Evolutionary conservation across 2,329 filamentous ascomycete genomes (phyloP).

Genomic region (Tolypocladium inflatum): DNA sequence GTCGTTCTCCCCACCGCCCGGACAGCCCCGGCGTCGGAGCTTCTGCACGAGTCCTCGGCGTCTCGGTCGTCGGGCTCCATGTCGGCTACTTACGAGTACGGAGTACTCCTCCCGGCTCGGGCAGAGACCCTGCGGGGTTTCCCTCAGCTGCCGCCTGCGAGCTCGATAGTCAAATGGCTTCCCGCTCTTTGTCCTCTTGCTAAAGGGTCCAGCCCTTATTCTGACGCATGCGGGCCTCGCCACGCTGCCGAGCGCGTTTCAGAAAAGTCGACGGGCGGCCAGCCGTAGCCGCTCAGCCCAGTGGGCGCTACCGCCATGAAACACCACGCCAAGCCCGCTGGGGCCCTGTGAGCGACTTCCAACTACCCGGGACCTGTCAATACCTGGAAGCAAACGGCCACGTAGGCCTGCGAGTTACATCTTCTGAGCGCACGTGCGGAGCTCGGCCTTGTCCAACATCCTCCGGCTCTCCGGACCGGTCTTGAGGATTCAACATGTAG

Average conservation of each 20-base stretch:
- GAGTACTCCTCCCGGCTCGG: neutral
- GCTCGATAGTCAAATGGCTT: neutral
- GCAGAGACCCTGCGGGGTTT: neutral
- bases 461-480: neutral
- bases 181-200: neutral
- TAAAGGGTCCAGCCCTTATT: neutral
- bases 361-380: neutral
- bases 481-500: neutral
- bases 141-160: neutral
- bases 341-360: neutral
- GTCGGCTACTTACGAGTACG: no score
- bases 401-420: neutral
- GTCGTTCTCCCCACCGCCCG: neutral
- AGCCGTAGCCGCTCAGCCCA: neutral
- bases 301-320: neutral
- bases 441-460: neutral
- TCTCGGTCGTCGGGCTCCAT: neutral
- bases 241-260: neutral
- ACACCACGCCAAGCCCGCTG: neutral
- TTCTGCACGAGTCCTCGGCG: neutral
- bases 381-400: neutral
- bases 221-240: neutral
- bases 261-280: neutral
- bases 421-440: neutral
- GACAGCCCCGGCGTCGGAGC: neutral